phyloP scores from a whole-genome alignment of 805 yeast species.

The Teunomyces aglyptinius region DNA sequence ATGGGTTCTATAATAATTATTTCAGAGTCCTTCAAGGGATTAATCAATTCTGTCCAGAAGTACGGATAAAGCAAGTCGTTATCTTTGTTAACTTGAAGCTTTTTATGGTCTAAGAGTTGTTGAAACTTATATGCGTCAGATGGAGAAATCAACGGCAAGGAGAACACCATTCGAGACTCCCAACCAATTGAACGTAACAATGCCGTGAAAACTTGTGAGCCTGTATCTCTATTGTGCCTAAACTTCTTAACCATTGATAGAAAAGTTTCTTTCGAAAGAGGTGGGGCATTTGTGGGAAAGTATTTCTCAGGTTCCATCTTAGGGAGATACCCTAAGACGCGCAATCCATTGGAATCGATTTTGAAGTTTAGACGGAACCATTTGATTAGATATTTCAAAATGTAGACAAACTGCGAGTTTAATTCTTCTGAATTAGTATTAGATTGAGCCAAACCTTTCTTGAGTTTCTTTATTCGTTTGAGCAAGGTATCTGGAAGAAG shows the following conservation, averaged over 20 bases:
- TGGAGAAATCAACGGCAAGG: constrained; percentile 23
- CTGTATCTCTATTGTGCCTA: constrained; percentile 32
- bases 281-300: constrained; percentile 18
- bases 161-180: constrained; percentile 29
- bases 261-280: constrained; percentile 9
- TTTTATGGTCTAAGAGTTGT: constrained; percentile 22
- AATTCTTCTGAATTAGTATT: background rate
- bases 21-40: constrained; percentile 25
- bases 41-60: constrained; percentile 35
- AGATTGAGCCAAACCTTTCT: constrained; percentile 5
- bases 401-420: constrained; percentile 23
- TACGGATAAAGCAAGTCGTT: constrained; percentile 34
- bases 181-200: constrained; percentile 28
- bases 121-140: constrained; percentile 14
- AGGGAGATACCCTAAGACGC: constrained; percentile 29
- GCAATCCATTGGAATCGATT: constrained; percentile 26
- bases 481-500: constrained; percentile 22
- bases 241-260: constrained; percentile 17
- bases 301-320: constrained; percentile 10
- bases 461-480: constrained; percentile 16
- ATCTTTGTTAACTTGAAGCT: constrained; percentile 23
- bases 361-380: constrained; percentile 34
- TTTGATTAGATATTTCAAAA: constrained; percentile 30
- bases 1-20: constrained; percentile 26
- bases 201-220: constrained; percentile 32